phyloP scores from a whole-genome alignment of 306 rosid species.

The Cucumis sativus region Cucumber_9930_V3 NC_026660.2:19066501-19067000 shows the following conservation, averaged over 20 bases:
- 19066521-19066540: neutral
- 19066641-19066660: slow-evolving; percentile 52
- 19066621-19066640: slow-evolving; percentile 77
- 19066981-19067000: neutral
- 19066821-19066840: neutral
- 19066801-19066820: neutral
- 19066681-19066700: neutral
- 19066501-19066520: neutral
- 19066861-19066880: slow-evolving; percentile 87
- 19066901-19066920: slow-evolving; percentile 64
- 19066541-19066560: neutral
- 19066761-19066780: neutral
- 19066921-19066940: slow-evolving; percentile 66
- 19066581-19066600: slow-evolving; percentile 88
- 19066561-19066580: slow-evolving; percentile 68
- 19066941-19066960: slow-evolving; percentile 33
- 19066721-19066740: neutral
- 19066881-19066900: slow-evolving; percentile 80
- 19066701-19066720: neutral
- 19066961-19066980: neutral
- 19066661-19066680: slow-evolving; percentile 46
- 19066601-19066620: slow-evolving; percentile 68
- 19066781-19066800: neutral
- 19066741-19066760: neutral
- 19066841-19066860: slow-evolving; percentile 67